A percentile compares a stretch with the other conserved stretches of the same genome.
These are phyloP conservation scores for Tetrahymena borealis DNA, from an alignment of 73 alveolate genomes.

Conservation along the genomic window DNA sequence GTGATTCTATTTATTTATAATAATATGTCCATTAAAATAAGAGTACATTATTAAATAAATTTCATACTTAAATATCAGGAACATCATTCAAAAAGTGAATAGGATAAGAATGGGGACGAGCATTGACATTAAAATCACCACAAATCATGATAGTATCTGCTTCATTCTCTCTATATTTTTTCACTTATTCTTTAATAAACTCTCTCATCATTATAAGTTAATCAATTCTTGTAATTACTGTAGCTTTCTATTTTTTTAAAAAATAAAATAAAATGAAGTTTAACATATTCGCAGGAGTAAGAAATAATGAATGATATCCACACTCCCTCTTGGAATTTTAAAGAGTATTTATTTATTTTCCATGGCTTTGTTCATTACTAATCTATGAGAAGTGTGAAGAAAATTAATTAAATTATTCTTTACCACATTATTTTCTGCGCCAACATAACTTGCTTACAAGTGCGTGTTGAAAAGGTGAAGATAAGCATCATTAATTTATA, in stretches of 20 bases:
- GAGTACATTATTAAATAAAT: not conserved
- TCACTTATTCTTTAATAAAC: slow-evolving; percentile 43
- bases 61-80: slow-evolving; percentile 4
- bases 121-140: slow-evolving; percentile 85
- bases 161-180: slow-evolving; percentile 33
- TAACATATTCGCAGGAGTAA: not conserved
- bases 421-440: slow-evolving; percentile 36
- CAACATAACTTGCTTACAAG: slow-evolving; percentile 76
- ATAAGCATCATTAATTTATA: slow-evolving; percentile 44
- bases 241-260: slow-evolving; percentile 47
- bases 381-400: too few relatives aligned
- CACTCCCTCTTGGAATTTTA: not conserved
- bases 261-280: not conserved
- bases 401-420: not conserved
- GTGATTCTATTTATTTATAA: not conserved
- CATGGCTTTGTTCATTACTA: too few relatives aligned
- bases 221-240: slow-evolving; percentile 53
- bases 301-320: not conserved
- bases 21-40: not conserved
- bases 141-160: slow-evolving; percentile 50
- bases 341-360: not conserved
- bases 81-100: slow-evolving; percentile 14
- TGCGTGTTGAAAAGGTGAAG: slow-evolving; percentile 85
- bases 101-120: slow-evolving; percentile 34
- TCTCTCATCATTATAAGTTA: slow-evolving; percentile 46